These are phyloP conservation scores for Corrigiola litoralis DNA, from an alignment of 179 eudicot species.

Conservation along the genomic window DNA sequence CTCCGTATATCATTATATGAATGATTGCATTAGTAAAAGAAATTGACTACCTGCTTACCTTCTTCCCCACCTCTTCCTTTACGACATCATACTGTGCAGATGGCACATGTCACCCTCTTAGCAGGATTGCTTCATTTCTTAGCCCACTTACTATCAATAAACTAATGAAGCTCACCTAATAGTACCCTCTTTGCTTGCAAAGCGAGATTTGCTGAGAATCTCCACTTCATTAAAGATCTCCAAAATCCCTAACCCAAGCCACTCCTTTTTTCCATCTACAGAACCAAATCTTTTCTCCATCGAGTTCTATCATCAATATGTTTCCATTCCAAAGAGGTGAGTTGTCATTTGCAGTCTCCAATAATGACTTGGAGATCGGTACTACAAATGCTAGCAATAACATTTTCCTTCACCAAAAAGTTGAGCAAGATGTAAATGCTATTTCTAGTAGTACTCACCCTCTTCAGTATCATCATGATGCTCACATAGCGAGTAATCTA, in stretches of 20 bases:
- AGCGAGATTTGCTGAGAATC: conserved; percentile 27
- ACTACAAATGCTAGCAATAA: background rate
- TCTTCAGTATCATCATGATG: conserved; percentile 7
- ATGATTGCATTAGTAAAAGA: too few species aligned
- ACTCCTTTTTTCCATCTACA: background rate
- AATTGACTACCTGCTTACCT: background rate
- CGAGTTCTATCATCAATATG: conserved; percentile 1
- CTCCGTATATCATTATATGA: too few species aligned
- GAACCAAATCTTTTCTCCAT: conserved; percentile 3
- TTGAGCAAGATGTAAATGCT: conserved; percentile 8
- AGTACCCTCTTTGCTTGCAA: background rate
- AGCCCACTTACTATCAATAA: background rate
- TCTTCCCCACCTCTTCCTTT: background rate
- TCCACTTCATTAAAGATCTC: conserved; percentile 25
- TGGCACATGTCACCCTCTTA: conserved; percentile 21
- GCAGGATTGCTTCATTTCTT: background rate
- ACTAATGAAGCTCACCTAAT: background rate
- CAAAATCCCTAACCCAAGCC: conserved; percentile 34
- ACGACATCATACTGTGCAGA: too few species aligned
- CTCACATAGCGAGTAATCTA: background rate
- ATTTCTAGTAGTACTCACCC: background rate
- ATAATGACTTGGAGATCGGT: background rate
- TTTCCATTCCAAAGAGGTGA: conserved; percentile 36
- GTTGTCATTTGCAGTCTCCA: conserved; percentile 33
- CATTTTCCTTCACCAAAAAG: background rate